A percentile compares a stretch with the other conserved stretches of the same genome.
These are phyloP conservation scores for Curvularia sp. DNA, from an alignment of 2,329 filamentous ascomycete genomes.

Conservation along the genomic window DNA sequence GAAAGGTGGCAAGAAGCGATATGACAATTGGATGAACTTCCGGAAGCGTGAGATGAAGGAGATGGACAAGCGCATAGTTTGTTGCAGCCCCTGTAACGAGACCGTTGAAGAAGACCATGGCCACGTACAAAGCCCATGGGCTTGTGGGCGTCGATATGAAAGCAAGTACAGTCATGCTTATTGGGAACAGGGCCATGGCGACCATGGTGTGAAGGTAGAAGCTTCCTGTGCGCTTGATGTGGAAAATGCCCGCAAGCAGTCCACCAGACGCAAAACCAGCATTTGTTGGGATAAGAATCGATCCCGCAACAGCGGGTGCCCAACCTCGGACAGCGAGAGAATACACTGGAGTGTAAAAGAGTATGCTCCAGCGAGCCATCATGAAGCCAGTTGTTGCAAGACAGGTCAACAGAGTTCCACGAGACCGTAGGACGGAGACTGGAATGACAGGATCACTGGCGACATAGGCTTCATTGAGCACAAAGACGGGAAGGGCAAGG, in stretches of 20 bases:
- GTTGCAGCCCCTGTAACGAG: constrained; percentile 74
- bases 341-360: constrained; percentile 83
- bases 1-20: constrained; percentile 78
- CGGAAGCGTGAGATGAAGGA: constrained; percentile 73
- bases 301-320: constrained; percentile 72
- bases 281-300: constrained; percentile 83
- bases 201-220: constrained; percentile 73
- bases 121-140: constrained; percentile 62
- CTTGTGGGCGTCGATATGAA: constrained; percentile 62
- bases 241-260: constrained; percentile 74
- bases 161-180: constrained; percentile 66
- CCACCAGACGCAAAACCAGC: constrained; percentile 78
- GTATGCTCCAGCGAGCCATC: constrained; percentile 78
- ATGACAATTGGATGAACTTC: constrained; percentile 77
- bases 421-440: constrained; percentile 70
- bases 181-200: constrained; percentile 67
- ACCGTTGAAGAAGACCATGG: constrained; percentile 72
- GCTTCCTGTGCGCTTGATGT: constrained; percentile 74
- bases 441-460: constrained; percentile 78
- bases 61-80: constrained; percentile 82
- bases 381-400: constrained; percentile 78
- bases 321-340: constrained; percentile 77
- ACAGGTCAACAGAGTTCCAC: constrained; percentile 75
- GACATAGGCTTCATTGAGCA: constrained; percentile 68
- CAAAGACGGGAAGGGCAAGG: constrained; percentile 60